Conservation (phyloP, 495 filamentous ascomycete species). For the Penicillium angulare region DNA sequence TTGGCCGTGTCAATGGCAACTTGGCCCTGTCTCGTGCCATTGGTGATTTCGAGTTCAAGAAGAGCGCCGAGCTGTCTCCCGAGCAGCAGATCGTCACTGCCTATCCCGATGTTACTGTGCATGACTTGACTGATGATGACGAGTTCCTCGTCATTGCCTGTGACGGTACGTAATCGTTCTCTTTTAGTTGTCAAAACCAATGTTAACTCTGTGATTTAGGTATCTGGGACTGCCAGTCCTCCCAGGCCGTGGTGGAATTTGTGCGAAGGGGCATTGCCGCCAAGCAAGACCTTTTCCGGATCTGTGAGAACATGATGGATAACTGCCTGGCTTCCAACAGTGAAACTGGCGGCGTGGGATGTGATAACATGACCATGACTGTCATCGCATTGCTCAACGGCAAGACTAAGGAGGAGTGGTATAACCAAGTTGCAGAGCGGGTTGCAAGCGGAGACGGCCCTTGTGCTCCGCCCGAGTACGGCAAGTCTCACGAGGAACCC, state of each 20-base stretch:
- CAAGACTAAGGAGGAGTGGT: slow-evolving; percentile 95
- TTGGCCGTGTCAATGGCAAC: slow-evolving; percentile 97
- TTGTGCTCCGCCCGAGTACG: slow-evolving; percentile 98
- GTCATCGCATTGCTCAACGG: slow-evolving; percentile 86
- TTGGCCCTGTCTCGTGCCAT: slow-evolving; percentile 96
- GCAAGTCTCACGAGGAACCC: slow-evolving; percentile 66
- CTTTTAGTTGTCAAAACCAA: background rate
- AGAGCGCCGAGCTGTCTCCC: slow-evolving; percentile 91
- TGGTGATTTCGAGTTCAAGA: slow-evolving; percentile 99
- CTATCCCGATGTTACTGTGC: slow-evolving; percentile 86
- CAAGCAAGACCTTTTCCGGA: slow-evolving; percentile 86
- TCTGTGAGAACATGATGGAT: slow-evolving; percentile 99
- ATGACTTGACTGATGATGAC: slow-evolving; percentile 88
- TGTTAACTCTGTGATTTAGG: slow-evolving; percentile 56
- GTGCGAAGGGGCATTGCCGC: slow-evolving; percentile 93
- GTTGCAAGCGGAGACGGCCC: slow-evolving; percentile 97
- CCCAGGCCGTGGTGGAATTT: slow-evolving; percentile 95
- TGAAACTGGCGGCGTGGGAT: slow-evolving; percentile 96
- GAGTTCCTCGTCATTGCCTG: slow-evolving; percentile 97
- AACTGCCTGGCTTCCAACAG: slow-evolving; percentile 97
- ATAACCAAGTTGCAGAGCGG: slow-evolving; percentile 87
- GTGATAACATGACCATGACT: slow-evolving; percentile 99
- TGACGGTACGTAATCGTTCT: slow-evolving; percentile 64
- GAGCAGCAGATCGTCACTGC: slow-evolving; percentile 98
- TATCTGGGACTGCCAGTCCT: slow-evolving; percentile 99